phyloP scores from a whole-genome alignment of 768 basidiomycete species.

The Leccinum variicolor region DNA sequence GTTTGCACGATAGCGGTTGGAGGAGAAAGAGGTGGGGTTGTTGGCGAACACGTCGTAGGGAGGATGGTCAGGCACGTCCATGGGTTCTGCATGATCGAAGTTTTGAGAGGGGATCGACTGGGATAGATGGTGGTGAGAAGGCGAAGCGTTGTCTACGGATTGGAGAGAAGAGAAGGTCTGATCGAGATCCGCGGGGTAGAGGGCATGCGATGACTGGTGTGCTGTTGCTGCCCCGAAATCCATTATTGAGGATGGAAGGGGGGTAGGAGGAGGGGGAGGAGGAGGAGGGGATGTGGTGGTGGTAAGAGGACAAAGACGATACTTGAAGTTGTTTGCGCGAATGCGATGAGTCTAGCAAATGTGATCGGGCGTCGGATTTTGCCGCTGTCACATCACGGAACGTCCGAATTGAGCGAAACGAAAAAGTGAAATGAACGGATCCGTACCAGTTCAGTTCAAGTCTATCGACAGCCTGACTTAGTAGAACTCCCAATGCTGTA shows the following conservation, averaged over 20 bases:
- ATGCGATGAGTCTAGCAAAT: constrained; percentile 37
- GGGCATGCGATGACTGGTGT: constrained; percentile 35
- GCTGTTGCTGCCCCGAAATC: constrained; percentile 44
- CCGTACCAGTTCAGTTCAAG: constrained; percentile 25
- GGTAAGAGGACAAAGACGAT: constrained; percentile 37
- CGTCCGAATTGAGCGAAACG: constrained; percentile 36
- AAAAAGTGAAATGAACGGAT: constrained; percentile 18
- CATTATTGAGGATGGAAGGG: constrained; percentile 46
- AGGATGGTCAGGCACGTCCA: constrained; percentile 55
- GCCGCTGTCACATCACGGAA: constrained; percentile 42
- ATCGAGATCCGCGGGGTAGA: constrained; percentile 60
- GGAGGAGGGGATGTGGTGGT: constrained; percentile 23
- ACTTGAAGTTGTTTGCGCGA: constrained; percentile 26
- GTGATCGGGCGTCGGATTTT: constrained; percentile 58
- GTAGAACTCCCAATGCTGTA: constrained; percentile 6
- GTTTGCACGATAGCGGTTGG: constrained; percentile 67
- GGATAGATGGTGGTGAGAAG: constrained; percentile 35
- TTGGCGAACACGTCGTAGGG: constrained; percentile 64
- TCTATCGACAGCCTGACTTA: constrained; percentile 1
- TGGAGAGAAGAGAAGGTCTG: constrained; percentile 47
- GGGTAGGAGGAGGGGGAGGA: constrained; percentile 30
- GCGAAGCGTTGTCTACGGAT: constrained; percentile 36
- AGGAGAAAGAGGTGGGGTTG: constrained; percentile 44
- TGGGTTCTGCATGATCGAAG: constrained; percentile 51
- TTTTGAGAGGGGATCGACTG: constrained; percentile 36